phyloP scores from a whole-genome alignment of 495 filamentous ascomycete species.

The Neurospora cerealis region DNA sequence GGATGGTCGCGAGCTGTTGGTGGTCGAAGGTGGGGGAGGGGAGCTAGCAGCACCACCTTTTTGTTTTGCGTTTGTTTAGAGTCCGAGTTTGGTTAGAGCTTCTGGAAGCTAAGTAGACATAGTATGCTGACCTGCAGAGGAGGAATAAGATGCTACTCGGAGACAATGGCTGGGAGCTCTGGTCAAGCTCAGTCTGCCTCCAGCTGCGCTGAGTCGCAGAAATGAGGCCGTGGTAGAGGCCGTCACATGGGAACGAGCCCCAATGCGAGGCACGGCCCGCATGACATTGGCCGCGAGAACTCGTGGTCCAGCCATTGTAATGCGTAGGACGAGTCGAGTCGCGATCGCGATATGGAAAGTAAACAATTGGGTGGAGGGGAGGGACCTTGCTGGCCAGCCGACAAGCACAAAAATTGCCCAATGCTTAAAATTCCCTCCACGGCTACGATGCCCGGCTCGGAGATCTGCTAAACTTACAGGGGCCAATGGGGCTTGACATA shows the following conservation, averaged over 20 bases:
- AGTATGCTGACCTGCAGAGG: not conserved
- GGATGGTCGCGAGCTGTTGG: not conserved
- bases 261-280: not conserved
- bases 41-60: not conserved
- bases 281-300: constrained; percentile 3
- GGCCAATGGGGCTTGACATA: not conserved
- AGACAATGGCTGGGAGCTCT: not conserved
- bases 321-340: not conserved
- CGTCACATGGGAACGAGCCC: not conserved
- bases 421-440: not conserved
- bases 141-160: constrained; percentile 13
- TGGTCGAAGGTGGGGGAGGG: not conserved
- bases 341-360: not conserved
- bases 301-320: constrained; percentile 11
- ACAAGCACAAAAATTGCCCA: not conserved
- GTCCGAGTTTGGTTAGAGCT: not conserved
- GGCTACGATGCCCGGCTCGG: not conserved
- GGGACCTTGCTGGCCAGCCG: not conserved
- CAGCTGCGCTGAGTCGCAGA: not conserved
- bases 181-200: constrained; percentile 1
- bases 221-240: not conserved
- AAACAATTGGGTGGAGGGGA: not conserved
- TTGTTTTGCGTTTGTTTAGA: not conserved
- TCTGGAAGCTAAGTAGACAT: constrained; percentile 1
- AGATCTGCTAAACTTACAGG: not conserved